Percentiles rank a stretch among this genome's conserved stretches.
These are phyloP conservation scores for Acacia melanoxylon DNA, from an alignment of 306 rosid genomes.

Conservation along the genomic window DNA sequence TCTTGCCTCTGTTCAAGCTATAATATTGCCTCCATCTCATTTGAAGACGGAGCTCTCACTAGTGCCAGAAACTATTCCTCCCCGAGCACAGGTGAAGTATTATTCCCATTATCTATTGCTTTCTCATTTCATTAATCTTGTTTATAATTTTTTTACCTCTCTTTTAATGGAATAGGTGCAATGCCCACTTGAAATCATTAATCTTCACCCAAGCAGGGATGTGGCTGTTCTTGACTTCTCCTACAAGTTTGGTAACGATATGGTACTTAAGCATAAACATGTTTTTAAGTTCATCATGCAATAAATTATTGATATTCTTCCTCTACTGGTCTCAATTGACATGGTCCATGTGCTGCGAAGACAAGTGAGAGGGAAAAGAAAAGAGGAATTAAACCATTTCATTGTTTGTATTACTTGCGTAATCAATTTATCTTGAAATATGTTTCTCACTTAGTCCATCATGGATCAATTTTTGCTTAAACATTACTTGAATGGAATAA, in stretches of 20 bases:
- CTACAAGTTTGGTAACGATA: constrained; percentile 79
- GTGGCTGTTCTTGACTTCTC: constrained; percentile 95
- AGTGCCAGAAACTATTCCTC: constrained; percentile 98
- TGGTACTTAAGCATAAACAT: constrained; percentile 54
- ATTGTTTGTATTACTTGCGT: background rate
- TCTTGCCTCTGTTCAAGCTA: constrained; percentile 86
- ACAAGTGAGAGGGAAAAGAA: constrained; percentile 9
- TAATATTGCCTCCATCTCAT: constrained; percentile 86
- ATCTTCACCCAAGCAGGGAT: constrained; percentile 95
- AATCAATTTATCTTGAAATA: constrained; percentile 12
- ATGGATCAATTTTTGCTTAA: constrained; percentile 5
- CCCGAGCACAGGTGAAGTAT: constrained; percentile 88
- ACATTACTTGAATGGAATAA: background rate
- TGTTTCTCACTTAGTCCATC: constrained; percentile 13
- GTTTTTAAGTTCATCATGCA: constrained; percentile 19
- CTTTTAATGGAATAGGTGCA: constrained; percentile 69
- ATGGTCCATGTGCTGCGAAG: constrained; percentile 11
- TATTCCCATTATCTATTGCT: constrained; percentile 21
- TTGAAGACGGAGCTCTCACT: constrained; percentile 87
- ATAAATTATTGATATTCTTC: background rate
- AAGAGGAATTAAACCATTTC: background rate
- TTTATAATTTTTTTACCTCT: constrained; percentile 8
- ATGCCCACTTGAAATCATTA: constrained; percentile 94
- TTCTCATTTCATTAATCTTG: constrained; percentile 10
- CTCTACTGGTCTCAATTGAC: background rate